Conservation (phyloP, 441 rosid genomes). For the Breynia disticha region DNA sequence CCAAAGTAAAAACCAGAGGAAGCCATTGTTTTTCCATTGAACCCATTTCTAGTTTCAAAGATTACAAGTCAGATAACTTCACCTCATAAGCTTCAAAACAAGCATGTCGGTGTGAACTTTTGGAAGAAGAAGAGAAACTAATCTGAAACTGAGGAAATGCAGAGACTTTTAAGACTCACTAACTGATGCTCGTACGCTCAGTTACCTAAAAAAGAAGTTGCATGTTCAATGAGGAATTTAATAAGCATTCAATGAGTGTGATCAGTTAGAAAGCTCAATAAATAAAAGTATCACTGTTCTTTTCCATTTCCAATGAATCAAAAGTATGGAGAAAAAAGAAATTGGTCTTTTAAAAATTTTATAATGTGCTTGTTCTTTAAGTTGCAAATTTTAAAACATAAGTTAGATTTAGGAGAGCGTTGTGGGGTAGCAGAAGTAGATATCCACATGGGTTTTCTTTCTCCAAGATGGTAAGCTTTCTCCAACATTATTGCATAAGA, state of each 20-base stretch:
- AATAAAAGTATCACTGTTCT: too few species aligned
- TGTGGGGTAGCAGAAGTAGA: conserved; percentile 15
- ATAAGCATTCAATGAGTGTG: too few species aligned
- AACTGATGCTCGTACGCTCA: background rate
- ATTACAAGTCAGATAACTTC: too few species aligned
- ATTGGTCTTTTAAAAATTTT: background rate
- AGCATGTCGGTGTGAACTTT: too few species aligned
- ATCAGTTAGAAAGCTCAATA: too few species aligned
- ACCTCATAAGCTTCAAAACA: too few species aligned
- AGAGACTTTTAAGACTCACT: background rate
- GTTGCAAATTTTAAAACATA: conserved; percentile 3
- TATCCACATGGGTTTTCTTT: conserved; percentile 18
- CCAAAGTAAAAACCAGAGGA: conserved; percentile 29
- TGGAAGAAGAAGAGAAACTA: too few species aligned
- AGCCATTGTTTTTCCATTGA: conserved; percentile 33
- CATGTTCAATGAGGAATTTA: too few species aligned
- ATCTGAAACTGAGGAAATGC: conserved; percentile 9
- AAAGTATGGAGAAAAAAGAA: too few species aligned
- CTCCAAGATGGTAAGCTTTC: conserved; percentile 11
- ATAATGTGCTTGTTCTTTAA: background rate
- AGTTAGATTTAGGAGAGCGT: background rate
- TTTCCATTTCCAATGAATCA: too few species aligned
- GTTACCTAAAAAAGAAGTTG: too few species aligned
- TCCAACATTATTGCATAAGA: conserved; percentile 8
- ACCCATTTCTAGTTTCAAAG: conserved; percentile 8